phyloP scores from a whole-genome alignment of 805 yeast genomes.

The Candida endomychidarum region DNA sequence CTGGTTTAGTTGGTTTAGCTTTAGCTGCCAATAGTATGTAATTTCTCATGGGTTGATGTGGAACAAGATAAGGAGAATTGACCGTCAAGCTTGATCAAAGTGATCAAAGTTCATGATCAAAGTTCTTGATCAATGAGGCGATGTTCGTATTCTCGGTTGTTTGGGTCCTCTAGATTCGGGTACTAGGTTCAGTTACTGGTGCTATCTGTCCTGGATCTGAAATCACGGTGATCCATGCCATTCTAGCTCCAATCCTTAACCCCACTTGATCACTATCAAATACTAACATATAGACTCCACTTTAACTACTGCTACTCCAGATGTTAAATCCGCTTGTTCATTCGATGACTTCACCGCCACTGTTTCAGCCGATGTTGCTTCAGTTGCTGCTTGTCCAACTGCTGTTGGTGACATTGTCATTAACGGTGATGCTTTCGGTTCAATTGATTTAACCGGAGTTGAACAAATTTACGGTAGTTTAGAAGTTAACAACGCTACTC shows the following conservation, averaged over 20 bases:
- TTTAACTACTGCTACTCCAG: slow-evolving; percentile 52
- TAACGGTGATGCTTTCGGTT: slow-evolving; percentile 56
- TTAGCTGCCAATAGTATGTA: slow-evolving; percentile 32
- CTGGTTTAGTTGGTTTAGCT: slow-evolving; percentile 51
- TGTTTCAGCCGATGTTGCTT: slow-evolving; percentile 75
- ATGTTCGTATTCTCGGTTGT: too few relatives aligned
- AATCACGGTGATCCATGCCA: too few relatives aligned
- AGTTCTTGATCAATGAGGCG: neutral
- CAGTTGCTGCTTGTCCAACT: slow-evolving; percentile 69
- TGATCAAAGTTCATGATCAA: slow-evolving; percentile 1
- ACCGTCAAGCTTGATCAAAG: too few relatives aligned
- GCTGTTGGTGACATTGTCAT: slow-evolving; percentile 78
- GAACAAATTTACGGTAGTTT: slow-evolving; percentile 77
- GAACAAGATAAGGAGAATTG: too few relatives aligned
- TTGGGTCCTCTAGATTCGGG: too few relatives aligned
- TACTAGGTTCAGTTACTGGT: too few relatives aligned
- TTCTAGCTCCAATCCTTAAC: neutral
- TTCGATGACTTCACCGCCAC: slow-evolving; percentile 69
- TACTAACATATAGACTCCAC: slow-evolving; percentile 31
- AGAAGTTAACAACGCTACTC: slow-evolving; percentile 61
- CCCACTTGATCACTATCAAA: too few relatives aligned
- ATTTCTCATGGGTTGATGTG: too few relatives aligned
- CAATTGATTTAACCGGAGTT: slow-evolving; percentile 72
- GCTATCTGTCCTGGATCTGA: too few relatives aligned
- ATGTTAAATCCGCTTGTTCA: slow-evolving; percentile 63